A percentile compares a stretch with the other conserved stretches of the same genome.
Conservation (phyloP, 2,329 filamentous ascomycete species). For the Diaporthe australafricana region DNA sequence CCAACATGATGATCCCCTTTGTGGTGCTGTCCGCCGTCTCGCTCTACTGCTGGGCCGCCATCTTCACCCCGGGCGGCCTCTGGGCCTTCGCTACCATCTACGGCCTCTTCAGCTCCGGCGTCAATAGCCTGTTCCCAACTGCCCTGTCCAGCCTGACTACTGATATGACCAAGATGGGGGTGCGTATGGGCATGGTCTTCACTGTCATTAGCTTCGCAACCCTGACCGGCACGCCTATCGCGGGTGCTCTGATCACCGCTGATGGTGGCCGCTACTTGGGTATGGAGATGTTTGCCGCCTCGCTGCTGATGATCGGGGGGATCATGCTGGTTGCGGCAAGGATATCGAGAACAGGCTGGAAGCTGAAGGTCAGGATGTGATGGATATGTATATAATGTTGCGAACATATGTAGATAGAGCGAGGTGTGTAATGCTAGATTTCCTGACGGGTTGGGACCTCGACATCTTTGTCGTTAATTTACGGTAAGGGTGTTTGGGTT, state of each 20-base stretch:
- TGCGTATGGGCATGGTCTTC: conserved; percentile 69
- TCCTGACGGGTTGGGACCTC: background rate
- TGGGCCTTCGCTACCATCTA: conserved; percentile 74
- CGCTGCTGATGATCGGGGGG: conserved; percentile 54
- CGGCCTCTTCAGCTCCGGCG: conserved; percentile 71
- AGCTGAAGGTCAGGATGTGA: conserved; percentile 50
- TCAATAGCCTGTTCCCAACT: conserved; percentile 75
- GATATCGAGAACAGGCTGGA: conserved; percentile 53
- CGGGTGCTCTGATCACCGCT: conserved; percentile 59
- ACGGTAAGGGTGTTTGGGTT: too few relatives aligned
- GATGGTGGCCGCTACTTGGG: conserved; percentile 55
- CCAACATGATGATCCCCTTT: conserved; percentile 70
- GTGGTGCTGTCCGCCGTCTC: conserved; percentile 53
- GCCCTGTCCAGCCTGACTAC: conserved; percentile 65
- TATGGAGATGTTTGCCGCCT: conserved; percentile 61
- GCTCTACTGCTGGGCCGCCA: conserved; percentile 72
- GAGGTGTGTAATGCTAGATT: background rate
- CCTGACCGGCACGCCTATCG: conserved; percentile 63
- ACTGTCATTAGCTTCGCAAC: conserved; percentile 64
- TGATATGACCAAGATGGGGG: conserved; percentile 63
- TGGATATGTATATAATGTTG: background rate
- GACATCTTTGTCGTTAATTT: too few relatives aligned
- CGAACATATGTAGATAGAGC: background rate
- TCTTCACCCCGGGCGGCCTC: conserved; percentile 61
- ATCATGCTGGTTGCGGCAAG: conserved; percentile 53